phyloP scores from a whole-genome alignment of 1,284 basidiomycete genomes.

The Tylopilus sp. region DNA sequence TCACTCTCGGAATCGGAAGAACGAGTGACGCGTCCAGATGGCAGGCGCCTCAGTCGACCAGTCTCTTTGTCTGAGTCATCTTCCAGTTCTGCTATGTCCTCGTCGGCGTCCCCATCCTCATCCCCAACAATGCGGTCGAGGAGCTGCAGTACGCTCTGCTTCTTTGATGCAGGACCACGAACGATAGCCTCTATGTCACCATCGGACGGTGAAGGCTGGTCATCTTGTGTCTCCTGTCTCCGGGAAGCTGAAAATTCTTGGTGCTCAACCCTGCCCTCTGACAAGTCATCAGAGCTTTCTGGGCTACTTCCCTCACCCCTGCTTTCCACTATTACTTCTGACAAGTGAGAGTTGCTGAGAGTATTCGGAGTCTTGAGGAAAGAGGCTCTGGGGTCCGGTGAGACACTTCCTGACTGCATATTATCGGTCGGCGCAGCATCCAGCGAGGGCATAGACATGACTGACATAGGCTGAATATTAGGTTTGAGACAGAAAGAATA shows the following conservation, averaged over 20 bases:
- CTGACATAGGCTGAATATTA: slow-evolving; percentile 6
- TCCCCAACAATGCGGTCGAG: slow-evolving; percentile 15
- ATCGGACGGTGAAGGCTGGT: slow-evolving; percentile 23
- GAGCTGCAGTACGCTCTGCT: slow-evolving; percentile 15
- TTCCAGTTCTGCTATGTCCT: slow-evolving; percentile 32
- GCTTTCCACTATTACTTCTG: slow-evolving; percentile 33
- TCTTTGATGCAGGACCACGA: slow-evolving; percentile 40
- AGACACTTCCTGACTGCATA: background rate
- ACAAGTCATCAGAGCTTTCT: slow-evolving; percentile 30
- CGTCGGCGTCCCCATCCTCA: slow-evolving; percentile 26
- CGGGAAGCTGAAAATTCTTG: background rate
- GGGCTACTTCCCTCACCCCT: slow-evolving; percentile 36
- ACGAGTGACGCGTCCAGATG: background rate
- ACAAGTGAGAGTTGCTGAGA: slow-evolving; percentile 24
- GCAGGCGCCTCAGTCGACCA: slow-evolving; percentile 8
- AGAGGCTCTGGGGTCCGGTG: background rate
- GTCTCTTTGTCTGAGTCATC: slow-evolving; percentile 27
- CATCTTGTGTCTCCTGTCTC: slow-evolving; percentile 3
- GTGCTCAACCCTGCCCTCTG: slow-evolving; percentile 5
- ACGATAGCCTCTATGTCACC: slow-evolving; percentile 46
- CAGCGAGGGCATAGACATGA: background rate
- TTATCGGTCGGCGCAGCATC: background rate
- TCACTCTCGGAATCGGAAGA: slow-evolving; percentile 27
- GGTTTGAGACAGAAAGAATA: background rate
- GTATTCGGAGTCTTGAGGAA: slow-evolving; percentile 12